These are phyloP conservation scores for Geotrichum europaeum DNA, from an alignment of 1,139 yeast species.

Conservation along the genomic window DNA sequence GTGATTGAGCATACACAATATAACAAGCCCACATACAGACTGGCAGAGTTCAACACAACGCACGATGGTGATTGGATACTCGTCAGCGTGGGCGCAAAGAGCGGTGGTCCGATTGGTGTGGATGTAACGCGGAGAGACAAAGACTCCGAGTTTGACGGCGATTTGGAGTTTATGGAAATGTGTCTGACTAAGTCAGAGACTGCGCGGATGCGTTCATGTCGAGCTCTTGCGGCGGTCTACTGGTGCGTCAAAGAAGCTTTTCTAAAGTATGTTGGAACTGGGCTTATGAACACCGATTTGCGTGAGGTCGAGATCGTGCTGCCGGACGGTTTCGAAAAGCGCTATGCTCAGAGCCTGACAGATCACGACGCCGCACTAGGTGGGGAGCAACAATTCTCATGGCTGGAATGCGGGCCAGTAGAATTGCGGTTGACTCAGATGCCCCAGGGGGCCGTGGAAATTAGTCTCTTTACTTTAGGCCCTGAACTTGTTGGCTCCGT, in stretches of 20 bases:
- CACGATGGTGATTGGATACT: conserved; percentile 4
- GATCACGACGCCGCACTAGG: not conserved
- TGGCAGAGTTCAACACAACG: conserved; percentile 6
- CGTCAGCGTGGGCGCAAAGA: not conserved
- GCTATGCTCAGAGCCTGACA: not conserved
- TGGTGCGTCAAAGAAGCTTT: conserved; percentile 13
- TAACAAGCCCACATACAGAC: conserved; percentile 1
- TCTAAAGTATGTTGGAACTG: conserved; percentile 8
- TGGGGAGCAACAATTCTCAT: not conserved
- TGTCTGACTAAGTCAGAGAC: not conserved
- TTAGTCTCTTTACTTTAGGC: not conserved
- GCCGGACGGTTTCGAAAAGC: not conserved
- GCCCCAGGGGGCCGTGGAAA: not conserved
- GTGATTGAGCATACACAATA: not conserved
- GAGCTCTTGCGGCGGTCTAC: conserved; percentile 2
- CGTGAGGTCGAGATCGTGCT: conserved; percentile 5
- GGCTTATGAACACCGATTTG: conserved; percentile 1
- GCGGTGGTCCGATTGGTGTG: conserved; percentile 1
- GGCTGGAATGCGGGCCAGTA: not conserved
- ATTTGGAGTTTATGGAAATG: conserved; percentile 11
- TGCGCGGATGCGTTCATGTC: not conserved
- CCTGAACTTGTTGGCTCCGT: not conserved
- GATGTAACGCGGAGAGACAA: conserved; percentile 4
- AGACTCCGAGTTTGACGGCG: not conserved
- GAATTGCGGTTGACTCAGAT: not conserved